Evolutionary conservation across 495 filamentous ascomycete genomes (phyloP).

Genomic region (Letharia lupina): DNA sequence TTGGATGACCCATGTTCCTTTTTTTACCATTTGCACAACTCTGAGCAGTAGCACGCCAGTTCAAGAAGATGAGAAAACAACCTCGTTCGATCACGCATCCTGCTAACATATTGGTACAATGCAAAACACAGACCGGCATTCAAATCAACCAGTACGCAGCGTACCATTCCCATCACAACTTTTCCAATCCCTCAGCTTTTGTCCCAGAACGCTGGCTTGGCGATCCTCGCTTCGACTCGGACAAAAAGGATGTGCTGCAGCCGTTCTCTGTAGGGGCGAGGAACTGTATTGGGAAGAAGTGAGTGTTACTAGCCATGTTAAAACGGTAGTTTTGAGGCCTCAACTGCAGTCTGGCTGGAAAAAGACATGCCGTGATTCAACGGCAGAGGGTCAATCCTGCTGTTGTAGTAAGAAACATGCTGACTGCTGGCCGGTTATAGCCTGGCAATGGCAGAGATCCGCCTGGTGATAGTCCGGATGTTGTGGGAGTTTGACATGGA

Average conservation of each 20-base stretch:
- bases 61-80: background rate
- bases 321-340: background rate
- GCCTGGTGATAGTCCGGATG: background rate
- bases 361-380: background rate
- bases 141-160: background rate
- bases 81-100: background rate
- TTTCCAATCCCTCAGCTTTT: background rate
- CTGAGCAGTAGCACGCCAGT: background rate
- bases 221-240: background rate
- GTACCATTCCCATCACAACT: background rate
- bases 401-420: background rate
- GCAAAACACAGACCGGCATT: background rate
- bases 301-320: background rate
- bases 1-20: background rate
- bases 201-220: background rate
- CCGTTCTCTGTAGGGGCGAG: background rate
- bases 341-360: background rate
- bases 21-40: background rate
- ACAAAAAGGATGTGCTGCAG: background rate
- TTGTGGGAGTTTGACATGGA: background rate
- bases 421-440: background rate
- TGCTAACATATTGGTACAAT: background rate
- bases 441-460: background rate
- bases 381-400: background rate
- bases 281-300: background rate